Conservation (phyloP, 129 eudicot species). For the Pittosporum tobira region DNA sequence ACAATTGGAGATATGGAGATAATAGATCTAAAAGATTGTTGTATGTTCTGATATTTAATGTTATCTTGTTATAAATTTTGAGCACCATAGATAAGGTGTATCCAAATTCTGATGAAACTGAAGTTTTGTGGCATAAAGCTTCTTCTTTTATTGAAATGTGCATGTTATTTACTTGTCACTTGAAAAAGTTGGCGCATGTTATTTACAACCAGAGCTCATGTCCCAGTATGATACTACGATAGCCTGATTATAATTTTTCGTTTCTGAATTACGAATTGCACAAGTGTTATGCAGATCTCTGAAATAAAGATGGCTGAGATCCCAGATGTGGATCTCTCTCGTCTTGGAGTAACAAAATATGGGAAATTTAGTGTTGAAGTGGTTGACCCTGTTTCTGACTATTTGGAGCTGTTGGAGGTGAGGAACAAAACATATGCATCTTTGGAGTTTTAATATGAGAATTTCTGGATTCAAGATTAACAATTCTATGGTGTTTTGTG, state of each 20-base stretch:
- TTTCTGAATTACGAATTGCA: constrained; percentile 22
- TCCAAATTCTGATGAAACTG: no score
- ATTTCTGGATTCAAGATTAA: constrained; percentile 3
- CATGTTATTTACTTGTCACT: no score
- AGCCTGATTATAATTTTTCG: neutral
- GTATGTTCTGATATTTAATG: no score
- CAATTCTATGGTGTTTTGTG: constrained; percentile 18
- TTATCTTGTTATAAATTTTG: no score
- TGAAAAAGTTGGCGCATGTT: no score
- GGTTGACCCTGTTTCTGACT: constrained; percentile 91
- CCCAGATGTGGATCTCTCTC: constrained; percentile 83
- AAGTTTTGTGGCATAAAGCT: no score
- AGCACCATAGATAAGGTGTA: no score
- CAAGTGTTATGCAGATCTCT: constrained; percentile 63
- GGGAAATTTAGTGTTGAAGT: constrained; percentile 87
- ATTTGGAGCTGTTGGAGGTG: constrained; percentile 94
- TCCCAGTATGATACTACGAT: neutral
- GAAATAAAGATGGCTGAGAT: constrained; percentile 82
- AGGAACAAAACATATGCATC: constrained; percentile 8
- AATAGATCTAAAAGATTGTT: neutral
- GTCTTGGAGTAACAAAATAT: constrained; percentile 52
- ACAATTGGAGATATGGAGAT: no score
- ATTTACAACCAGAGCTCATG: no score
- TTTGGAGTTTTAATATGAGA: neutral
- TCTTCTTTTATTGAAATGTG: neutral